phyloP scores from a whole-genome alignment of 2,329 filamentous ascomycete species.

The Akanthomyces uredinophilus region DNA sequence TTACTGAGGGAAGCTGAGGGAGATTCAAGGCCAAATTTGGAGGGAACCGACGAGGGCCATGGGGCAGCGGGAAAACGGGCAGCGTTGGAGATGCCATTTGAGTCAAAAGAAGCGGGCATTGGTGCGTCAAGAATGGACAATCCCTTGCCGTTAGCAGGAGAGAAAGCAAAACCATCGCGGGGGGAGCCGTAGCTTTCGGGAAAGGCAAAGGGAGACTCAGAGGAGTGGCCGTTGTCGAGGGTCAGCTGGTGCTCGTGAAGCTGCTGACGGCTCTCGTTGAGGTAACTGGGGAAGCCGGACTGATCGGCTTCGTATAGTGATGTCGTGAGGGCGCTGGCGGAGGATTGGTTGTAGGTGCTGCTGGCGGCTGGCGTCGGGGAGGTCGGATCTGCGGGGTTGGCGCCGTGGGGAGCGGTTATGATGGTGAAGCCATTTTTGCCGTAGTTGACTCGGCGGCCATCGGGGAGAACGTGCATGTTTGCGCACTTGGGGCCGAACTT shows the following conservation, averaged over 20 bases:
- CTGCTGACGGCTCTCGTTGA: constrained; percentile 36
- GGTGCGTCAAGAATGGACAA: constrained; percentile 92
- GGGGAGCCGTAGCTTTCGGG: constrained; percentile 75
- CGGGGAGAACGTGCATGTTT: constrained; percentile 89
- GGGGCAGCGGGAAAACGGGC: constrained; percentile 73
- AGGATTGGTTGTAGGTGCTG: constrained; percentile 43
- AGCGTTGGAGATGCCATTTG: constrained; percentile 88
- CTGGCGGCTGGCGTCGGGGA: constrained; percentile 46
- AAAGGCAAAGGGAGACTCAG: constrained; percentile 54
- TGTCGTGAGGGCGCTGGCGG: constrained; percentile 62
- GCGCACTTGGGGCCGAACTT: constrained; percentile 98
- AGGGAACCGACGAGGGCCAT: constrained; percentile 87
- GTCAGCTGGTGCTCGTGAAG: constrained; percentile 45
- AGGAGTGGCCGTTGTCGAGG: constrained; percentile 51
- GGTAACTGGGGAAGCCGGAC: constrained; percentile 34
- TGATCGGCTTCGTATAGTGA: constrained; percentile 43
- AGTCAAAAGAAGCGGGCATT: constrained; percentile 91
- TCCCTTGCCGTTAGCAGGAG: constrained; percentile 64
- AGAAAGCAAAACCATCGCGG: constrained; percentile 73
- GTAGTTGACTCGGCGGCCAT: constrained; percentile 86
- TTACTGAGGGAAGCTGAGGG: constrained; percentile 65
- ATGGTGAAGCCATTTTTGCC: constrained; percentile 64
- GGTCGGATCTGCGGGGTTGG: constrained; percentile 52
- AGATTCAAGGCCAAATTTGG: constrained; percentile 83
- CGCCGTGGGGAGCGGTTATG: constrained; percentile 56